A percentile compares a stretch with the other conserved stretches of the same genome.
These are phyloP conservation scores for Aspergillus hiratsukae DNA, from an alignment of 2,329 filamentous ascomycete species.

Conservation along the genomic window DNA sequence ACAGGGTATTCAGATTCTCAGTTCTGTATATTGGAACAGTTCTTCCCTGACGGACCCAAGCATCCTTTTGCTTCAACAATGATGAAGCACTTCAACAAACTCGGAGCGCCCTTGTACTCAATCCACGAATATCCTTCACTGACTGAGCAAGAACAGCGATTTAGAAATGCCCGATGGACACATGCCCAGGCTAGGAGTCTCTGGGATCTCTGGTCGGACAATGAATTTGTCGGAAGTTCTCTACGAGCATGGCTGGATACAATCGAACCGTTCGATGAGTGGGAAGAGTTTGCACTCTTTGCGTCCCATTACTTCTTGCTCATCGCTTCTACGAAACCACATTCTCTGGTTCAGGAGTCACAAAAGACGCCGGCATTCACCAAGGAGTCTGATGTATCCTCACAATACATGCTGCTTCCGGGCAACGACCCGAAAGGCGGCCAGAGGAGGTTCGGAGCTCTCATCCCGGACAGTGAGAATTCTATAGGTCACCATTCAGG, in stretches of 20 bases:
- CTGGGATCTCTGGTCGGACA: constrained; percentile 77
- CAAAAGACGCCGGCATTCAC: background rate
- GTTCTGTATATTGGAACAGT: constrained; percentile 84
- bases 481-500: constrained; percentile 40
- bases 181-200: constrained; percentile 61
- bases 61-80: constrained; percentile 87
- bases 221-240: constrained; percentile 57
- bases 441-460: constrained; percentile 58
- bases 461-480: constrained; percentile 38
- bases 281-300: constrained; percentile 90
- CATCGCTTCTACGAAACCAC: constrained; percentile 49
- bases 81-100: constrained; percentile 75
- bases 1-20: constrained; percentile 51
- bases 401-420: constrained; percentile 16
- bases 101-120: constrained; percentile 72
- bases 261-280: constrained; percentile 87
- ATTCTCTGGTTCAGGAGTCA: background rate
- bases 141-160: constrained; percentile 64
- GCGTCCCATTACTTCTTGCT: constrained; percentile 79
- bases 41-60: constrained; percentile 68
- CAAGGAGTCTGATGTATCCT: constrained; percentile 4
- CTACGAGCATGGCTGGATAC: constrained; percentile 61
- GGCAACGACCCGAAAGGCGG: constrained; percentile 35
- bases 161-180: constrained; percentile 64
- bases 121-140: constrained; percentile 65